Base-by-base conservation (phyloP, 2,329 filamentous ascomycete species). In the Stachybotrys elegans region DNA sequence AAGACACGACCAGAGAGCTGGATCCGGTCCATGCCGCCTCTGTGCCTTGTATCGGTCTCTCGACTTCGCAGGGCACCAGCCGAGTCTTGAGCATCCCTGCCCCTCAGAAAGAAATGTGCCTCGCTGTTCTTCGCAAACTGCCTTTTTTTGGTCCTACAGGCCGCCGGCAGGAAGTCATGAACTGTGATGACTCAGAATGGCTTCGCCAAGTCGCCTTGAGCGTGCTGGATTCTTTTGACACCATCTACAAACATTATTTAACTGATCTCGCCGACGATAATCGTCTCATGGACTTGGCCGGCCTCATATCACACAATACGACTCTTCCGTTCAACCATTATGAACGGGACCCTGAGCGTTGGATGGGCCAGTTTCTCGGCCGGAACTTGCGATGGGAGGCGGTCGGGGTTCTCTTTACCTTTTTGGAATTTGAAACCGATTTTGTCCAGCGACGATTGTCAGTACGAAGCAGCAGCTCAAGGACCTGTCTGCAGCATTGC, bases 401-500 rank as follows among this genome's bases (percentile, higher is more conserved):
- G 19, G n/a, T 51, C 2, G 49, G 47, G 2, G 11, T 49, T 3
- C 14, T 51, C 4, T 49, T 47, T 29, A 29, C 25, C 9, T 29
- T 29, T 29, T 14, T 9, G n/a, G 25, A 29, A 29, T n/a, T 29
- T 29, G 25, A 29, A 14, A 29, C 9, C 25, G 9, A 29, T 14
- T 9, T 9, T 8, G 9, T 17, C 17, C 8, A 20, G 8, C 55
- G 59, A 31, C 57, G 8, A 36, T 16, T 29, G 8, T 29, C 25
- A 29, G n/a, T 29, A 29, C 25, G n/a, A n/a, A 29, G n/a, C n/a
- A 29, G 25, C 25, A 29, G 8, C 9, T 36, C 32, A 22, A 21
- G 32, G 16, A 25, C 38, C 3, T 43, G 34, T 17, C 20, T 46
- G 57, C 59, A 51, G 14, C 39, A 48, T 4, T 55, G 51, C 16